phyloP scores from a whole-genome alignment of 805 yeast species.

The Saturnispora quitensis region DNA sequence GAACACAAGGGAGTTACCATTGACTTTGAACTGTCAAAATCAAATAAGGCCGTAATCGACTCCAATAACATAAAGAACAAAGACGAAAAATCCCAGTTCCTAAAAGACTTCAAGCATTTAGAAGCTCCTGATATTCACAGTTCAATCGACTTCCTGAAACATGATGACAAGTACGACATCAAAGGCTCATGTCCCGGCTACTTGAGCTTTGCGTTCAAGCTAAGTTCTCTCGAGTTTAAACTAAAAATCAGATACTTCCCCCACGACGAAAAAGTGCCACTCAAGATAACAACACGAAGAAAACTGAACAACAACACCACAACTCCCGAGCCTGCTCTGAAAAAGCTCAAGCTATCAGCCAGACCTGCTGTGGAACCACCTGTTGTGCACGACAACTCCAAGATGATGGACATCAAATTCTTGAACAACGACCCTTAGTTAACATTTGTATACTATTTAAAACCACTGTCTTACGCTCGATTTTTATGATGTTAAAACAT shows the following conservation, averaged over 20 bases:
- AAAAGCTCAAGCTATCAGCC: not conserved
- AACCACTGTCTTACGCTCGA: not conserved
- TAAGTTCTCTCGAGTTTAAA: constrained; percentile 7
- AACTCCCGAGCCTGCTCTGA: not conserved
- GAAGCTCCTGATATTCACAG: constrained; percentile 2
- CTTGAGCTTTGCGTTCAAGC: constrained; percentile 4
- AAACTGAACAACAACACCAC: not conserved
- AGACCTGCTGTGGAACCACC: not conserved
- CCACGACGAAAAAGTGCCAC: not conserved
- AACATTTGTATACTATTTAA: not conserved
- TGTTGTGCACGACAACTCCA: not conserved
- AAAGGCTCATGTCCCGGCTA: constrained; percentile 5
- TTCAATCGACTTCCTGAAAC: constrained; percentile 5
- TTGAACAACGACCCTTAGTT: not conserved
- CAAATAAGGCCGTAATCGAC: not conserved
- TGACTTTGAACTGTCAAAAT: not conserved
- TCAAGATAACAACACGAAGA: not conserved
- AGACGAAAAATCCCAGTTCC: constrained; percentile 2
- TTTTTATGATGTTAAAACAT: not conserved
- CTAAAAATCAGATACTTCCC: constrained; percentile 5
- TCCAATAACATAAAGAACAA: constrained; percentile 1
- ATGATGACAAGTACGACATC: constrained; percentile 2
- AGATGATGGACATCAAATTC: not conserved
- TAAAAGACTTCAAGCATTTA: constrained; percentile 4
- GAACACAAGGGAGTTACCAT: constrained; percentile 1